Evolutionary conservation across 140 eudicot genomes (phyloP).

Genomic region (Cichorium intybus): DNA sequence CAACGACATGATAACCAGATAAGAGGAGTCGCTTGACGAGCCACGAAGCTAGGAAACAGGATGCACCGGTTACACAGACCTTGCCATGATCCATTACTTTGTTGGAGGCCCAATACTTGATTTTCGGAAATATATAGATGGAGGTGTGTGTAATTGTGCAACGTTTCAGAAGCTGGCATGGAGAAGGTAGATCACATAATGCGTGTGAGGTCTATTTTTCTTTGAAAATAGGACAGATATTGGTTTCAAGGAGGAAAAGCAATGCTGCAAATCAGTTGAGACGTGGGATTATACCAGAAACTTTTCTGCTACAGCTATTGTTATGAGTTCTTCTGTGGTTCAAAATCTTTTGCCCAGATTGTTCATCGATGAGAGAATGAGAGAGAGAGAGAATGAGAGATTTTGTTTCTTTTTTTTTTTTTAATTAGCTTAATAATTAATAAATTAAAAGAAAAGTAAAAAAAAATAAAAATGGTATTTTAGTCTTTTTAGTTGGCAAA

Average conservation of each 20-base stretch:
- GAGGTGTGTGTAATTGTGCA: background rate
- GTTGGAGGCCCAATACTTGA: background rate
- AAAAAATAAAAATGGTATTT: no score
- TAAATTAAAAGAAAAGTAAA: no score
- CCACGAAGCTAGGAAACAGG: constrained; percentile 96
- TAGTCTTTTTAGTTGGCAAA: no score
- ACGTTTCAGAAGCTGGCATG: constrained; percentile 11
- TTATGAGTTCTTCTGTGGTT: no score
- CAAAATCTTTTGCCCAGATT: no score
- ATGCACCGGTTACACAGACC: constrained; percentile 93
- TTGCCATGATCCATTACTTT: constrained; percentile 36
- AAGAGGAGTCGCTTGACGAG: constrained; percentile 76
- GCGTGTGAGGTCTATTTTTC: constrained; percentile 22
- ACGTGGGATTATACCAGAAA: no score
- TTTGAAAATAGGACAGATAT: background rate
- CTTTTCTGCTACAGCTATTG: no score
- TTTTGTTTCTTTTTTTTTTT: no score
- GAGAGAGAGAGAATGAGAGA: no score
- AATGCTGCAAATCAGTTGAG: background rate
- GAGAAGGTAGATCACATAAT: constrained; percentile 38
- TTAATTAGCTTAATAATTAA: no score
- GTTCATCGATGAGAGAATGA: no score
- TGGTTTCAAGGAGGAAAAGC: constrained; percentile 3
- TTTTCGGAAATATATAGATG: background rate
- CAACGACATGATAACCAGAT: constrained; percentile 75